Base-by-base conservation (phyloP, 805 yeast genomes). In the Metschnikowia reukaufii region DNA sequence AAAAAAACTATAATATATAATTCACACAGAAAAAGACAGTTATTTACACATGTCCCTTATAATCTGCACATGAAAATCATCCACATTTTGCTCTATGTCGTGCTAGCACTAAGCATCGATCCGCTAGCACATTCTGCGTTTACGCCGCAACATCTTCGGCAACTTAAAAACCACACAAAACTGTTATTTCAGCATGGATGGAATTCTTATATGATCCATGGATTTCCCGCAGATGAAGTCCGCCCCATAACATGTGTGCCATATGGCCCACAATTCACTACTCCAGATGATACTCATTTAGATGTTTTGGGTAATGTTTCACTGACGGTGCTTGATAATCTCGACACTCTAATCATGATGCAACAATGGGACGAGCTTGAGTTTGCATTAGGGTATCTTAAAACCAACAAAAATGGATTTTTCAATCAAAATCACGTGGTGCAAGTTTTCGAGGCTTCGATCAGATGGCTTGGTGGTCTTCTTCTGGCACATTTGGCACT, bases 231-330 rank as follows among this genome's bases (percentile, higher is more conserved):
- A 19, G 98, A 91, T 64, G 95, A 90, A 59, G 79, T 91, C 7
- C 66, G 74, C 30, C 97, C 98, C 0, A 57, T 87, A 10, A 63
- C 84, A 0, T 91, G 98, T 62, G 63, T 60, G 17, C 85, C 89
- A 0, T 78, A 80, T 42, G 85, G 83, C 3, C 81, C 89, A 10
- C 89, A 88, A 58, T 73, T 68, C 48, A 65, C 64, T 0, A 73
- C 85, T 55, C 59, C 74, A 1, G 58, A 64, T 6, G 83, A 89
- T 57, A 70, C 78, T 2, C 69, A 85, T 37, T 89, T 88, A 60
- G 98, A 91, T 61, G 94, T 86, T 0, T 63, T 89, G 68, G 97
- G 97, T 0, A 89, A 89, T 57, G 83, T 82, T 46, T 81, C 96
- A 0, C 76, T 84, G 55, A 88, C 96, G 0, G 65, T 90, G 39